phyloP scores from a whole-genome alignment of 2,329 filamentous ascomycete genomes.

The Grosmannia penicillata region DNA sequence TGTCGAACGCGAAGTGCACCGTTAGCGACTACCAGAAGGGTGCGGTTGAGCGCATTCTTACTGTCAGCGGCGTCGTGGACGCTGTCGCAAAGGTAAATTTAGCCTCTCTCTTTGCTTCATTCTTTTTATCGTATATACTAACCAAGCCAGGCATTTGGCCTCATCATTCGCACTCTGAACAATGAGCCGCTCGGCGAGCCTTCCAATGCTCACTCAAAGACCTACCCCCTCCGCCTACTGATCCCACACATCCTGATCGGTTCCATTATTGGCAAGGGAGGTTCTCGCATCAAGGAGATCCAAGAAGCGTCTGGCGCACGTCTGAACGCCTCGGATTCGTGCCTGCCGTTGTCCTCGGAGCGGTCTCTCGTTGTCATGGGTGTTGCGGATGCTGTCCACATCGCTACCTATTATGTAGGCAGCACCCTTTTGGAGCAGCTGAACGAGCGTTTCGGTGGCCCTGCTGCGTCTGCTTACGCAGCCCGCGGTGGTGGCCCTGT shows the following conservation, averaged over 20 bases:
- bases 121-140: constrained; percentile 1
- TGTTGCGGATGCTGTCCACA: constrained; percentile 95
- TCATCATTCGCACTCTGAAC: constrained; percentile 96
- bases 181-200: constrained; percentile 82
- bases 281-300: constrained; percentile 91
- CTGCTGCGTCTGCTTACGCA: constrained; percentile 93
- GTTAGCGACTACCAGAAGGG: constrained; percentile 97
- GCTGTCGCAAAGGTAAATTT: constrained; percentile 74
- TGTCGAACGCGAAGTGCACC: constrained; percentile 95
- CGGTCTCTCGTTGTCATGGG: constrained; percentile 96
- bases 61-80: constrained; percentile 91
- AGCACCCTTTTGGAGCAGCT: constrained; percentile 96
- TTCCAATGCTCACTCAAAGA: constrained; percentile 89
- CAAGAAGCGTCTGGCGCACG: constrained; percentile 94
- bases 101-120: not conserved
- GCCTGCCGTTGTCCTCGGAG: constrained; percentile 86
- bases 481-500: constrained; percentile 87
- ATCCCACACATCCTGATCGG: constrained; percentile 96
- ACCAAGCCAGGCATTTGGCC: constrained; percentile 62
- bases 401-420: constrained; percentile 96
- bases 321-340: constrained; percentile 90
- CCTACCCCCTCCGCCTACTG: constrained; percentile 86
- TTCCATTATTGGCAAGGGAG: constrained; percentile 96
- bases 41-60: constrained; percentile 92
- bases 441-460: constrained; percentile 89